Evolutionary conservation across 1,284 basidiomycete genomes (phyloP), one percentile per base, ranked within the genome.

Genomic region (Rhizoctonia solani): DNA sequence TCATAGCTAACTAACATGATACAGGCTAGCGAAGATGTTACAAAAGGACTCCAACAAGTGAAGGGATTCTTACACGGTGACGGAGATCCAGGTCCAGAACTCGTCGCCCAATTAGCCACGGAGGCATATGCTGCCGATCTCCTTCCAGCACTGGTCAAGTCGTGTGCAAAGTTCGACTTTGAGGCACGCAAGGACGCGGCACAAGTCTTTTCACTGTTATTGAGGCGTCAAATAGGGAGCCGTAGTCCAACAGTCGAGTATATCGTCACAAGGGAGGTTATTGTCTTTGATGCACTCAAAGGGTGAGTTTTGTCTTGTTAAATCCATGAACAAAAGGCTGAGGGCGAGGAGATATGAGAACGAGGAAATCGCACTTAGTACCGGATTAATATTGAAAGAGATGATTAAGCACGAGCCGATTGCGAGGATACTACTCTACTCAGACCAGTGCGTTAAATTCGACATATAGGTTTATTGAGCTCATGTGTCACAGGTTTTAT

Each of bases 351-450:
- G 83, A 1, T 99, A 99, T 75, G 88, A 89, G 76, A 94, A 97
- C 73, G 90, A 95, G 73, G 96, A 99, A 69, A 84, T 98, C 53
- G 95, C 95, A 4, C 83, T 99, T 68, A 99, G 99, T 75, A 98
- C 97, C 0, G 97, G 97, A 6, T 96, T 98, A 93, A 92, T 99
- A 68, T 80, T 99, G 55, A 90, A 94, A 72, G 97, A 99, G 80
- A 98, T 99, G 93, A 80, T 99, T 69, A 84, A 92, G 70, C 93
- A 98, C 76, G 97, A 99, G 77, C 85, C 89, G 54, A 80, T 99
- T 27, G 90, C 91, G 63, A 94, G 95, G 81, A 88, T 95, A 59
- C 77, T 99, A 56, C 83, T 99, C 32, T 87, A 97, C 76, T 95
- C 93, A 8, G 94, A 98, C 71, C 87, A 95, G 93, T 95, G 74